Percentiles rank a stretch among this genome's conserved stretches.
phyloP scores from a whole-genome alignment of 1,139 yeast species.

The Geotrichum aggregatum region DNA sequence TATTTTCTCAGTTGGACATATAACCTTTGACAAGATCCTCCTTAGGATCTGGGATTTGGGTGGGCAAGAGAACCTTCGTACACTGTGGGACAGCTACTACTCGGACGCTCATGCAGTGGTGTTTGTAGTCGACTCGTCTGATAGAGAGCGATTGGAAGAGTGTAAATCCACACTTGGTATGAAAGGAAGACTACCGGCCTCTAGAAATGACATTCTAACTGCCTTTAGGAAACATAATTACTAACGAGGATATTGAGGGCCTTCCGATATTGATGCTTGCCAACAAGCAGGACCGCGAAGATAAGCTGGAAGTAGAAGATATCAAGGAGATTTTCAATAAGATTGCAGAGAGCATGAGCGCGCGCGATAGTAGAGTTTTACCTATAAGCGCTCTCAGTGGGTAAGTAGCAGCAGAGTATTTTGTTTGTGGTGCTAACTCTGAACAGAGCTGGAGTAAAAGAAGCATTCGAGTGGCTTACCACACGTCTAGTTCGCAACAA shows the following conservation, averaged over 20 bases:
- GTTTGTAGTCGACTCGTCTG: slow-evolving; percentile 89
- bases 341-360: slow-evolving; percentile 76
- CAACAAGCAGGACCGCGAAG: slow-evolving; percentile 87
- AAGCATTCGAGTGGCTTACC: slow-evolving; percentile 85
- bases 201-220: no score
- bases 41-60: slow-evolving; percentile 95
- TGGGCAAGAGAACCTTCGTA: slow-evolving; percentile 78
- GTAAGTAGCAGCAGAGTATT: slow-evolving; percentile 14
- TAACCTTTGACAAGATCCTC: slow-evolving; percentile 50
- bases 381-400: slow-evolving; percentile 85
- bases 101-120: slow-evolving; percentile 84
- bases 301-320: slow-evolving; percentile 72
- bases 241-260: slow-evolving; percentile 59
- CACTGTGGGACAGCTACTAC: slow-evolving; percentile 85
- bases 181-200: no score
- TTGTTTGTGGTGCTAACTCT: not conserved
- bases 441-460: slow-evolving; percentile 66
- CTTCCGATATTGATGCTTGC: slow-evolving; percentile 92
- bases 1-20: slow-evolving; percentile 47
- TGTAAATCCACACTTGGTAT: slow-evolving; percentile 58
- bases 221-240: slow-evolving; percentile 40
- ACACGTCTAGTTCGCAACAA: slow-evolving; percentile 75
- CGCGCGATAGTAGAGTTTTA: slow-evolving; percentile 82
- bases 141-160: slow-evolving; percentile 74
- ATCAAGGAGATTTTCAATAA: slow-evolving; percentile 76